These are phyloP conservation scores for Trichoderma lentiforme DNA, from an alignment of 2,329 filamentous ascomycete genomes.

Conservation along the genomic window DNA sequence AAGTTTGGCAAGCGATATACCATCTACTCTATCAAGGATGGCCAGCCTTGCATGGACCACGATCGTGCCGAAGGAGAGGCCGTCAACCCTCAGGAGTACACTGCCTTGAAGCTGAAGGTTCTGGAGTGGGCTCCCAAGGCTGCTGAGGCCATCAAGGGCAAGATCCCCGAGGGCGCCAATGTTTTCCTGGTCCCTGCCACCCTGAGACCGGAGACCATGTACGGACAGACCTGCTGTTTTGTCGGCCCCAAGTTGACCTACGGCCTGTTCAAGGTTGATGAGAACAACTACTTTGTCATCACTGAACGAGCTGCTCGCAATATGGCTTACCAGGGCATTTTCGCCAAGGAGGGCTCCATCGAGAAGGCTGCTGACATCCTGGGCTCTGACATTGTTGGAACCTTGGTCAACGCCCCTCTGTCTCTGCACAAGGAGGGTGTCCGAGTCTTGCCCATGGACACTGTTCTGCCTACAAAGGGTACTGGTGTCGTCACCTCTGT, in stretches of 20 bases:
- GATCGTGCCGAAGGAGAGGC: conserved; percentile 46
- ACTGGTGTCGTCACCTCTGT: conserved; percentile 96
- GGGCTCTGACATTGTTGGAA: conserved; percentile 80
- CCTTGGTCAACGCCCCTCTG: conserved; percentile 84
- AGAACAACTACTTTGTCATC: conserved; percentile 78
- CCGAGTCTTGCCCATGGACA: conserved; percentile 91
- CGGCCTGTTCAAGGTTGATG: conserved; percentile 76
- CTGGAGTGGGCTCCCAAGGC: conserved; percentile 83
- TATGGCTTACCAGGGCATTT: conserved; percentile 91
- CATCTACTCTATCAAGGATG: conserved; percentile 62
- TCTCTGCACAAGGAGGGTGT: conserved; percentile 81
- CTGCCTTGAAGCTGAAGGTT: conserved; percentile 84
- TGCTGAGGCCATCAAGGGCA: conserved; percentile 67
- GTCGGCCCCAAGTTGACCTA: conserved; percentile 88
- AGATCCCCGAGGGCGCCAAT: conserved; percentile 72
- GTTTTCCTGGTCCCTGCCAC: conserved; percentile 92
- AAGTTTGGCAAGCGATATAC: conserved; percentile 92
- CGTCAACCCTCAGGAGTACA: conserved; percentile 83
- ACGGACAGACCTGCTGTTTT: conserved; percentile 94
- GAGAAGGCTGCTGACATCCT: conserved; percentile 71
- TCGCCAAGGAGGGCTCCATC: conserved; percentile 71
- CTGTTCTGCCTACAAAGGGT: conserved; percentile 86
- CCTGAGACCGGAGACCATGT: conserved; percentile 95
- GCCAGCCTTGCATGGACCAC: conserved; percentile 48
- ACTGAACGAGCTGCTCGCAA: conserved; percentile 86